A percentile compares a stretch with the other conserved stretches of the same genome.
These are phyloP conservation scores for Tolypocladium cylindrosporum DNA, from an alignment of 2,329 filamentous ascomycete genomes.

Conservation along the genomic window DNA sequence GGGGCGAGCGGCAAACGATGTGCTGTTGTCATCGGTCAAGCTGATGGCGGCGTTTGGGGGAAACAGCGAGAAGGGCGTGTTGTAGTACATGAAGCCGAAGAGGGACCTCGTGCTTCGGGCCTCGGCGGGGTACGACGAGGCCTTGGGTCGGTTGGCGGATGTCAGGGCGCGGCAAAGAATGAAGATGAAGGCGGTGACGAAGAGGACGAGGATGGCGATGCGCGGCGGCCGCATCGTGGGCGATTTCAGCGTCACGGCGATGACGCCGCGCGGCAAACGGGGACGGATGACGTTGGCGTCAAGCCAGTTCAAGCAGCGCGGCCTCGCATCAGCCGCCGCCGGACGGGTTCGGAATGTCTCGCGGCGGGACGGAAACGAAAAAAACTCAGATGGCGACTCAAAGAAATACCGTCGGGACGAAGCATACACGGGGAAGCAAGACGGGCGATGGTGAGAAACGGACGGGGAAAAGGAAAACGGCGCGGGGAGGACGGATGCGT, in stretches of 20 bases:
- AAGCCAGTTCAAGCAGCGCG: slow-evolving; percentile 3
- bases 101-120: slow-evolving; percentile 14
- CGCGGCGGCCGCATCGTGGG: slow-evolving; percentile 43
- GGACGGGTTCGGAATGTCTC: neutral
- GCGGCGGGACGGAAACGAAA: neutral
- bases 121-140: slow-evolving; percentile 13
- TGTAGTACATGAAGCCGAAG: slow-evolving; percentile 54
- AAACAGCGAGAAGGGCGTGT: slow-evolving; percentile 76
- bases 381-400: neutral
- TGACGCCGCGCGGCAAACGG: neutral
- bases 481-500: neutral
- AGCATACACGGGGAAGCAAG: neutral
- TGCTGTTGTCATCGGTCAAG: slow-evolving; percentile 95
- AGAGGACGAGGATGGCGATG: slow-evolving; percentile 43
- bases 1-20: slow-evolving; percentile 86
- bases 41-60: slow-evolving; percentile 93
- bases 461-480: neutral
- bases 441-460: neutral
- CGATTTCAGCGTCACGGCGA: neutral
- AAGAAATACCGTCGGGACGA: neutral
- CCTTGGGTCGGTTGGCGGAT: slow-evolving; percentile 20
- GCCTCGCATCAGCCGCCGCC: slow-evolving; percentile 1
- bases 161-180: slow-evolving; percentile 43
- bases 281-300: neutral
- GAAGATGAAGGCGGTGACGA: slow-evolving; percentile 43